phyloP scores from a whole-genome alignment of 768 basidiomycete genomes.

The Mycena haematopus region DNA sequence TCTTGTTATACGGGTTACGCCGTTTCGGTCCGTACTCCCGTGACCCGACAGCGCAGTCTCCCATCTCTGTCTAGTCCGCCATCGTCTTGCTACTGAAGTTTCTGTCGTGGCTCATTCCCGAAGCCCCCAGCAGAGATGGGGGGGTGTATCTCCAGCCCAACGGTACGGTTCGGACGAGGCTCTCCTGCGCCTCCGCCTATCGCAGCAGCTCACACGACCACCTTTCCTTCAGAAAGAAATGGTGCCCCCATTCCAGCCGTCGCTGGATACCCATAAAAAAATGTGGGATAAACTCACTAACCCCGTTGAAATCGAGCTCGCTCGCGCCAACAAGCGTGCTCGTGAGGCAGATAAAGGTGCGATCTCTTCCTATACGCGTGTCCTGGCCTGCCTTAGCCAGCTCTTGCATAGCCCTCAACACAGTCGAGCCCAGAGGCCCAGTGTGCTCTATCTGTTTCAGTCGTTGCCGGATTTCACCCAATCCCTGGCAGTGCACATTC shows the following conservation, averaged over 20 bases:
- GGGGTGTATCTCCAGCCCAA: conserved; percentile 28
- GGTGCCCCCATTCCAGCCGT: conserved; percentile 27
- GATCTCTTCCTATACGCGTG: not conserved
- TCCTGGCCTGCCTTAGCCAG: not conserved
- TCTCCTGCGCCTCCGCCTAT: not conserved
- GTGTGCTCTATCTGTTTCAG: conserved; percentile 15
- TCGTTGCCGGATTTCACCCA: conserved; percentile 10
- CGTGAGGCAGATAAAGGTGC: conserved; percentile 14
- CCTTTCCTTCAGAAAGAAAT: conserved; percentile 19
- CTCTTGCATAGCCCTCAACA: not conserved
- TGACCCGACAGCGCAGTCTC: conserved; percentile 4
- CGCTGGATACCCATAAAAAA: conserved; percentile 7
- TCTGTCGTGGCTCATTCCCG: not conserved
- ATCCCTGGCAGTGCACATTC: conserved; percentile 26
- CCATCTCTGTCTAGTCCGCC: not conserved
- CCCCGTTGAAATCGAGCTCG: conserved; percentile 19
- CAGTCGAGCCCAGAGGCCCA: not conserved
- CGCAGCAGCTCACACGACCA: conserved; percentile 28
- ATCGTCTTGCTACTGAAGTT: not conserved
- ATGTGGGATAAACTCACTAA: conserved; percentile 19
- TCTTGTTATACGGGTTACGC: conserved; percentile 4
- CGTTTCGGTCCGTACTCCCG: not conserved
- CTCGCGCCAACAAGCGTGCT: conserved; percentile 6
- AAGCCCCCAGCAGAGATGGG: conserved; percentile 20
- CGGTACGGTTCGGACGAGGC: not conserved